A percentile compares a stretch with the other conserved stretches of the same genome.
These are phyloP conservation scores for Gypsophila paniculata DNA, from an alignment of 179 eudicot genomes.

Conservation along the genomic window DNA sequence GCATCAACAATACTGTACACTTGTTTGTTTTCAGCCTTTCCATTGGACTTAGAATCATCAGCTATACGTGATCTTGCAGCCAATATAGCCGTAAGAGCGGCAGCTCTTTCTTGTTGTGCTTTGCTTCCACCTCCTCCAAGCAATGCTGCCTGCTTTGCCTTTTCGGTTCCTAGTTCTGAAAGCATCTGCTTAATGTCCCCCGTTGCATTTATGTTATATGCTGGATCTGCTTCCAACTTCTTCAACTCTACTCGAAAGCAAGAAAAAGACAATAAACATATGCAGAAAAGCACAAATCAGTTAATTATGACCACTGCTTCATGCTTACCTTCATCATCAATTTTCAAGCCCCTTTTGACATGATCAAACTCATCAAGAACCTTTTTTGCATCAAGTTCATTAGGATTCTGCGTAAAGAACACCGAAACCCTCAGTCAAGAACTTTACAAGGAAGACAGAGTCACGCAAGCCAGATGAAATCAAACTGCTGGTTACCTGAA, in stretches of 20 bases:
- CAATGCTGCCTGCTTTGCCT: slow-evolving; percentile 68
- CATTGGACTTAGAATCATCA: slow-evolving; percentile 56
- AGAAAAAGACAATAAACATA: slow-evolving; percentile 5
- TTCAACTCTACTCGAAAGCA: slow-evolving; percentile 43
- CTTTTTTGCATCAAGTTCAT: slow-evolving; percentile 62
- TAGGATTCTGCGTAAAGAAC: slow-evolving; percentile 64
- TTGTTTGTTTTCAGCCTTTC: slow-evolving; percentile 46
- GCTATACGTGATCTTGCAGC: slow-evolving; percentile 86
- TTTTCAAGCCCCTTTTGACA: slow-evolving; percentile 71
- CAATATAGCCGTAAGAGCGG: slow-evolving; percentile 69
- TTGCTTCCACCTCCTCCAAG: slow-evolving; percentile 97
- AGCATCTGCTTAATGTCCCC: slow-evolving; percentile 97
- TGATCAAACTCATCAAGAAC: slow-evolving; percentile 86
- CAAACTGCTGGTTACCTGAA: slow-evolving; percentile 53
- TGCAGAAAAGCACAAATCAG: slow-evolving; percentile 6
- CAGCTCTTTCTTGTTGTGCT: slow-evolving; percentile 89
- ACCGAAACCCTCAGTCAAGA: slow-evolving; percentile 13
- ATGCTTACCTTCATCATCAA: slow-evolving; percentile 84
- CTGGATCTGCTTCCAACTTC: slow-evolving; percentile 74
- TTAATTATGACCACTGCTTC: not conserved
- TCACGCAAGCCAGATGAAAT: not conserved
- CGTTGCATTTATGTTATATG: slow-evolving; percentile 70
- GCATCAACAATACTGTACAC: slow-evolving; percentile 87
- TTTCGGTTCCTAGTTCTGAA: slow-evolving; percentile 93
- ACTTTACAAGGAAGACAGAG: slow-evolving; percentile 2